phyloP scores from a whole-genome alignment of 305 asterid species.

The Fraxinus xanthoxyloides region DNA sequence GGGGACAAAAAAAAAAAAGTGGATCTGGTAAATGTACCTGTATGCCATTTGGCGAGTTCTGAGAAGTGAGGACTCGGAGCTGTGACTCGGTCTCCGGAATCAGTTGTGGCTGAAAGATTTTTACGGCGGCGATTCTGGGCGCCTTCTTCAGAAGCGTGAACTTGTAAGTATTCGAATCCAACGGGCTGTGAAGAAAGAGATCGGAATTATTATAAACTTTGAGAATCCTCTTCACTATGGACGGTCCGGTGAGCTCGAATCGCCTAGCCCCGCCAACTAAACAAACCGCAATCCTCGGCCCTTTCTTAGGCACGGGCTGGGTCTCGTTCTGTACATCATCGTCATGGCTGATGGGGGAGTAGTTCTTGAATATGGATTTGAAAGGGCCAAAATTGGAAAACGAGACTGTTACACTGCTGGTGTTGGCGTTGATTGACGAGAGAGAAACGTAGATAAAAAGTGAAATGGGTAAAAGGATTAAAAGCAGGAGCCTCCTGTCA shows the following conservation, averaged over 20 bases:
- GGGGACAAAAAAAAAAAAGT: neutral
- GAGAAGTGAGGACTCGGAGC: too few relatives aligned
- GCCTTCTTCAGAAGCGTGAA: slow-evolving; percentile 49
- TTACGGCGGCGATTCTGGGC: slow-evolving; percentile 76
- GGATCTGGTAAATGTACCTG: neutral
- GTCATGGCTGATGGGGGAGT: neutral
- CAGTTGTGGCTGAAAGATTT: slow-evolving; percentile 44
- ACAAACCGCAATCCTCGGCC: too few relatives aligned
- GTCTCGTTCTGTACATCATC: neutral
- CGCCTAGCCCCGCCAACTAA: too few relatives aligned
- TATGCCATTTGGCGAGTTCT: too few relatives aligned
- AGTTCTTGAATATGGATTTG: slow-evolving; percentile 37
- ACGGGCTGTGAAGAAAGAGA: too few relatives aligned
- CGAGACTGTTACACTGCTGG: slow-evolving; percentile 21
- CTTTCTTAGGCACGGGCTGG: neutral
- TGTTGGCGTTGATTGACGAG: slow-evolving; percentile 32
- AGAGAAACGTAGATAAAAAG: slow-evolving; percentile 48
- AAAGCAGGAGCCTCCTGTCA: slow-evolving; percentile 49
- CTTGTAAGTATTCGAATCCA: too few relatives aligned
- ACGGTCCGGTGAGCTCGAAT: too few relatives aligned
- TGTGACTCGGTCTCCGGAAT: too few relatives aligned
- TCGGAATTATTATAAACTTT: too few relatives aligned
- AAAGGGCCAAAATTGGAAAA: slow-evolving; percentile 41
- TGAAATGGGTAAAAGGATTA: slow-evolving; percentile 52
- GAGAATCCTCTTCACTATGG: too few relatives aligned